Evolutionary conservation across 495 filamentous ascomycete genomes (phyloP).

Genomic region (Aspergillus baeticus): DNA sequence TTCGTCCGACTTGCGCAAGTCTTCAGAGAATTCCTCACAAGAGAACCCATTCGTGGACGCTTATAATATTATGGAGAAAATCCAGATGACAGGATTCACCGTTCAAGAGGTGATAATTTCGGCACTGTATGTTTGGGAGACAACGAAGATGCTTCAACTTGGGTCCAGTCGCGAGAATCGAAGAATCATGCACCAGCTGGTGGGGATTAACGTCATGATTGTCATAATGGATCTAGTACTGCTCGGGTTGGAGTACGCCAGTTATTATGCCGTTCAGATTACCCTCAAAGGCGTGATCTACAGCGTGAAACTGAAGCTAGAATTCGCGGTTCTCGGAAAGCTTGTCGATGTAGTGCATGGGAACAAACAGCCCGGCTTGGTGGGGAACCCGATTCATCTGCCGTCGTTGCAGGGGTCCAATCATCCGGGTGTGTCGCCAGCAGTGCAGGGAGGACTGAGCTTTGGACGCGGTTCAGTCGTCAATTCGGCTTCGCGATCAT

Average conservation of each 20-base stretch:
- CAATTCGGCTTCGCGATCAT: neutral
- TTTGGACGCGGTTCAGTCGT: slow-evolving; percentile 3
- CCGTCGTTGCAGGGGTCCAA: slow-evolving; percentile 15
- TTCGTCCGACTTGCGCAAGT: no score
- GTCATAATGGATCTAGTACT: slow-evolving; percentile 51
- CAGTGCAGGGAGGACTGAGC: slow-evolving; percentile 1
- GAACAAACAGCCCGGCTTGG: slow-evolving; percentile 26
- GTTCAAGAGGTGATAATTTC: slow-evolving; percentile 59
- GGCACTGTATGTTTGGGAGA: slow-evolving; percentile 56
- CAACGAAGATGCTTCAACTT: slow-evolving; percentile 48
- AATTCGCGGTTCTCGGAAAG: slow-evolving; percentile 59
- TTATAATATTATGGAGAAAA: slow-evolving; percentile 56
- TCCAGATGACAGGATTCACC: slow-evolving; percentile 56
- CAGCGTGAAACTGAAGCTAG: slow-evolving; percentile 64
- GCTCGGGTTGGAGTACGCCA: slow-evolving; percentile 49
- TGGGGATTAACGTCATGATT: slow-evolving; percentile 54
- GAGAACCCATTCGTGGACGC: slow-evolving; percentile 31
- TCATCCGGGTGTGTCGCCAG: slow-evolving; percentile 3
- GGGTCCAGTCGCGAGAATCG: slow-evolving; percentile 41
- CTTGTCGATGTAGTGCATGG: slow-evolving; percentile 43
- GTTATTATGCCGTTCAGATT: slow-evolving; percentile 54
- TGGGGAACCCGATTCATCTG: slow-evolving; percentile 29
- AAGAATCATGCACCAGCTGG: slow-evolving; percentile 52
- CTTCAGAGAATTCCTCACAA: no score
- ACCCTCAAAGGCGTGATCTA: slow-evolving; percentile 58